Conservation (phyloP, 139 green algal species). For the Ettlia oleoabundans region DNA sequence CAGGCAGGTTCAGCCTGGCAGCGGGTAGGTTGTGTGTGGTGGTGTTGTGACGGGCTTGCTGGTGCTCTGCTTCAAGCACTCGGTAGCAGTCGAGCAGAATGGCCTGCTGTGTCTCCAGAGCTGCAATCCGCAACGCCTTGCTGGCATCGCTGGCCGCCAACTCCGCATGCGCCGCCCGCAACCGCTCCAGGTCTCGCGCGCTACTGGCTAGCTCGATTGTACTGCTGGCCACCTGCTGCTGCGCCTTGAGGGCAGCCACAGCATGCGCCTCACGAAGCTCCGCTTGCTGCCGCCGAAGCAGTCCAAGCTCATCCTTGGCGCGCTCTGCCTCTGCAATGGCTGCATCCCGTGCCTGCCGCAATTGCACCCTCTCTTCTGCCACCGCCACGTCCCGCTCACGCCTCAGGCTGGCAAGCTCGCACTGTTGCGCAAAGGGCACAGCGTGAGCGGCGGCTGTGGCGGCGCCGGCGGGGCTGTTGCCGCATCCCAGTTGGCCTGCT, state of each 20-base stretch:
- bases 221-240: background rate
- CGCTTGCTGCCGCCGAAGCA: background rate
- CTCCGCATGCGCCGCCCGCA: background rate
- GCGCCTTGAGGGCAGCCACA: background rate
- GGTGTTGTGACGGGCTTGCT: background rate
- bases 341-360: conserved; percentile 1
- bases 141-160: background rate
- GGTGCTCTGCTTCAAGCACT: background rate
- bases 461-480: background rate
- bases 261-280: background rate
- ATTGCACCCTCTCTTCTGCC: background rate
- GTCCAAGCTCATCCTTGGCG: background rate
- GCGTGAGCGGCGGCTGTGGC: background rate
- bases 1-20: no score
- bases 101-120: conserved; percentile 7
- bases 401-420: conserved; percentile 5
- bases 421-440: background rate
- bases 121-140: background rate
- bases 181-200: background rate
- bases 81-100: conserved; percentile 17
- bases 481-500: no score
- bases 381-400: background rate
- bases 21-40: no score
- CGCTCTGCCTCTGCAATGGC: background rate
- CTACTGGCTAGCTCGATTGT: background rate